These are phyloP conservation scores for Alternaria arbusti DNA, from an alignment of 2,329 filamentous ascomycete genomes.

Conservation along the genomic window DNA sequence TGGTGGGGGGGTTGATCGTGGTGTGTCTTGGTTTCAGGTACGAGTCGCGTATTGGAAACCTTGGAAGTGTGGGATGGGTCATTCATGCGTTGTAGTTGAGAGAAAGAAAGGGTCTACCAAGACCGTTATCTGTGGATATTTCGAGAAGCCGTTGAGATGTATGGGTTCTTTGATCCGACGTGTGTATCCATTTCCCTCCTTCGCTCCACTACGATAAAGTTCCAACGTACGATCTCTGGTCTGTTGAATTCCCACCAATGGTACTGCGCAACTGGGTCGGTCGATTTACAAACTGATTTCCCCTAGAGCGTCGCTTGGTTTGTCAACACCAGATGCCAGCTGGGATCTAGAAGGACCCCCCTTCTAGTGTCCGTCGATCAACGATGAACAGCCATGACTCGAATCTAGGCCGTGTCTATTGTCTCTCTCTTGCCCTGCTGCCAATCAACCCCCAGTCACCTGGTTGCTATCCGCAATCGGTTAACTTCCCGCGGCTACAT, in stretches of 20 bases:
- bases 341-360: conserved; percentile 9
- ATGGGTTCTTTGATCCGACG: background rate
- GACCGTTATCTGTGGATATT: conserved; percentile 9
- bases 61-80: background rate
- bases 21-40: conserved; percentile 2
- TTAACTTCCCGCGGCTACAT: conserved; percentile 23
- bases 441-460: conserved; percentile 7
- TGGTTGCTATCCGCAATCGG: conserved; percentile 8
- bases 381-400: background rate
- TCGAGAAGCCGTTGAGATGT: background rate
- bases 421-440: background rate
- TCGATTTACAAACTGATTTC: background rate
- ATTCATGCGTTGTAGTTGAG: background rate
- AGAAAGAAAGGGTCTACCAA: background rate
- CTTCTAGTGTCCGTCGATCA: conserved; percentile 1
- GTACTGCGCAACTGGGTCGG: background rate
- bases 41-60: background rate
- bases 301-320: background rate
- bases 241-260: conserved; percentile 2
- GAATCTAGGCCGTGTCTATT: conserved; percentile 6
- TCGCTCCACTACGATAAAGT: background rate
- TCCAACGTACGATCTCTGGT: background rate
- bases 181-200: background rate
- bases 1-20: background rate
- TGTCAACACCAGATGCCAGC: background rate